A percentile compares a stretch with the other conserved stretches of the same genome.
Evolutionary conservation across 352 stramenopile genomes (phyloP).

Genomic region (Phytopythium oedochilum): DNA sequence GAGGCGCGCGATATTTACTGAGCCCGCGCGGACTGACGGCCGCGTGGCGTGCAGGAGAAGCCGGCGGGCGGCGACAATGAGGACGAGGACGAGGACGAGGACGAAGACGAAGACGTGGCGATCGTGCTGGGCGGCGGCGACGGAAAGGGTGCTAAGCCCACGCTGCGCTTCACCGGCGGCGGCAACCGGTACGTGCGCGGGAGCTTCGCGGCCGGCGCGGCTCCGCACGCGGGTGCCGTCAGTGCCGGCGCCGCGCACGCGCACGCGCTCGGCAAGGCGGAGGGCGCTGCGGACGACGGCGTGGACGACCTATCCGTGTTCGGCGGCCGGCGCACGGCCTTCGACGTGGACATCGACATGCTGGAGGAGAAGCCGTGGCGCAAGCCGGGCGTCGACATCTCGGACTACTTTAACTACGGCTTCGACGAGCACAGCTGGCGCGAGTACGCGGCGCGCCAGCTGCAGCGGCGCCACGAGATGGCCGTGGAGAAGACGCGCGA

Average conservation of each 20-base stretch:
- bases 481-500: slow-evolving; percentile 75
- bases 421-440: slow-evolving; percentile 86
- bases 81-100: slow-evolving; percentile 73
- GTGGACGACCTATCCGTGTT: slow-evolving; percentile 76
- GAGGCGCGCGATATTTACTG: no score
- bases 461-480: slow-evolving; percentile 61
- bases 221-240: slow-evolving; percentile 21
- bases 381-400: slow-evolving; percentile 89
- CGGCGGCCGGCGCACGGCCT: slow-evolving; percentile 82
- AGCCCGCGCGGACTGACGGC: neutral
- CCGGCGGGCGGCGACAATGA: slow-evolving; percentile 6
- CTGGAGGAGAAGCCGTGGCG: slow-evolving; percentile 90
- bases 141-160: slow-evolving; percentile 57
- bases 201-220: slow-evolving; percentile 27
- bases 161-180: slow-evolving; percentile 72
- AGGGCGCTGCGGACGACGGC: slow-evolving; percentile 16
- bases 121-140: slow-evolving; percentile 68
- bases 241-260: neutral
- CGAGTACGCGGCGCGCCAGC: slow-evolving; percentile 79
- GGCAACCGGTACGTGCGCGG: slow-evolving; percentile 74
- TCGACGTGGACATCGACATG: slow-evolving; percentile 91
- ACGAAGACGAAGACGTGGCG: slow-evolving; percentile 81
- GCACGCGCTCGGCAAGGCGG: slow-evolving; percentile 6
- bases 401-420: slow-evolving; percentile 93
- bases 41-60: neutral